A percentile compares a stretch with the other conserved stretches of the same genome.
Conservation (phyloP, 148 eudicot genomes). For the Vaccinium vitisidaea region DNA sequence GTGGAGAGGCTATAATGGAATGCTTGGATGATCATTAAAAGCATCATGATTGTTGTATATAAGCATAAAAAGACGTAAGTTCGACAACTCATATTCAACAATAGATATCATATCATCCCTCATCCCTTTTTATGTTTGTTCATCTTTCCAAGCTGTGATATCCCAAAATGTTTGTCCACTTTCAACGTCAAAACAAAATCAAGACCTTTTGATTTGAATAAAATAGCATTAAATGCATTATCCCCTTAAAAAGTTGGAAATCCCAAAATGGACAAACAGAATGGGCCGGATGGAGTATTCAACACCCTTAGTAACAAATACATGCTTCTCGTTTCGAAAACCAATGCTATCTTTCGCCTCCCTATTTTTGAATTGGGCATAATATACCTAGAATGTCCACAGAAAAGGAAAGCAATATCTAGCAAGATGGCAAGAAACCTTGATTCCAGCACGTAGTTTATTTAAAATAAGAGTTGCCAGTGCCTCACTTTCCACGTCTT, state of each 20-base stretch:
- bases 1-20: not conserved
- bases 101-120: not conserved
- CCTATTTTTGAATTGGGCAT: not conserved
- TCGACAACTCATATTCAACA: not conserved
- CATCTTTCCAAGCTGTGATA: not conserved
- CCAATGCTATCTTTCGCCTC: not conserved
- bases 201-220: not conserved
- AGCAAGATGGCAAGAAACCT: conserved; percentile 40
- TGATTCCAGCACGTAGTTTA: conserved; percentile 92
- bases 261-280: not conserved
- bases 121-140: not conserved
- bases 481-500: conserved; percentile 75
- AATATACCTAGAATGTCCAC: not conserved
- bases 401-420: not conserved
- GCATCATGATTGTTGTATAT: not conserved
- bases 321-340: not conserved
- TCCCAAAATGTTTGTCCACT: not conserved
- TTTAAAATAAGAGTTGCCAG: conserved; percentile 80
- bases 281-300: not conserved
- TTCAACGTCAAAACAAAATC: not conserved
- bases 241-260: not conserved
- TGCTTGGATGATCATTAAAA: not conserved
- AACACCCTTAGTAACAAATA: not conserved
- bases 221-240: not conserved
- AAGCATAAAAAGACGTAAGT: not conserved